Evolutionary conservation across 2,329 filamentous ascomycete genomes (phyloP), one percentile per base, ranked within the genome.

Genomic region (Emergomyces pasteurianus): DNA sequence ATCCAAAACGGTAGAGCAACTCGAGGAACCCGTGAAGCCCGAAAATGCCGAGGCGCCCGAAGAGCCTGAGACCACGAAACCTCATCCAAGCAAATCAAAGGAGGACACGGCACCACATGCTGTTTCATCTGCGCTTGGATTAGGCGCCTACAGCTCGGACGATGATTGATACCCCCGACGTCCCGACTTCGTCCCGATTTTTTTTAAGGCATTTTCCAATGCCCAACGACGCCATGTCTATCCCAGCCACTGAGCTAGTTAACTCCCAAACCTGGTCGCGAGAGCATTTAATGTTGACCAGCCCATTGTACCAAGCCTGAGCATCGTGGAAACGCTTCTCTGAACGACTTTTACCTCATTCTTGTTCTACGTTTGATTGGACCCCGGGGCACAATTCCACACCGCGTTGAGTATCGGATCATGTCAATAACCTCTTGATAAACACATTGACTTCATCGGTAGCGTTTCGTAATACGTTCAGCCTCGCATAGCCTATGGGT

Each of bases 141-240:
- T 77, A 52, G 72, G 67, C 21, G 73, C 66, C 18, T 77, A 77
- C 60, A 71, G 70, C 62, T 77, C 75, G 8, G 74, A 76, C 59
- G 74, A 74, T 21, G 74, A 75, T 64, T 74, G 63, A 72, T 55
- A 42, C 36, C 14, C 36, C 31, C 12, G 36, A 36, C 31, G 6
- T 8, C 9, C 9, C 31, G 12, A 14, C 46, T 14, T n/a, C n/a
- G n/a, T n/a, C n/a, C n/a, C n/a, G n/a, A 12, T 34, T 38, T 23
- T 21, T n/a, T n/a, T n/a, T n/a, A n/a, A 9, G 50, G 12, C 14
- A 7, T 38, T 31, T 38, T 28, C 26, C 50, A 54, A 49, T 26
- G 21, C 10, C 9, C 46, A 28, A 26, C 23, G 46, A 9, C 21
- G 26, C 23, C 2, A 26, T 28, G 46, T 14, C 9, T 5, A 26